Conservation (phyloP, 2,329 filamentous ascomycete genomes). For the Hawksworthiomyces lignivorus region DNA sequence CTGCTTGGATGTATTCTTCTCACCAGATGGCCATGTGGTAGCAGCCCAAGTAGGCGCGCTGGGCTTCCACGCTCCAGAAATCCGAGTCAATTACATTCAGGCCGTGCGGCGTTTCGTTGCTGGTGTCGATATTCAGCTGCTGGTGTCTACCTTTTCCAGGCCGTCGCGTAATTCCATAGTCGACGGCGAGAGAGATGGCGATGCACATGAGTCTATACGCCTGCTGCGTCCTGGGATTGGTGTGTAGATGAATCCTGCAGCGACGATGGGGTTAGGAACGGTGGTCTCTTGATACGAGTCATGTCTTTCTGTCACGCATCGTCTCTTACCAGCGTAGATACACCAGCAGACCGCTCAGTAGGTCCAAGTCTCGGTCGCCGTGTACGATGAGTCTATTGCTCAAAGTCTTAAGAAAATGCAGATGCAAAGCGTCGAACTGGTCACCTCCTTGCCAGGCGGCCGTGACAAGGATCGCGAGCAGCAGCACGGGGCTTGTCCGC, state of each 20-base stretch:
- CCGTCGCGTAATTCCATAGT: slow-evolving; percentile 7
- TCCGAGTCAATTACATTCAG: background rate
- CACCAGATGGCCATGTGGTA: slow-evolving; percentile 6
- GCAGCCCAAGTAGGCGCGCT: slow-evolving; percentile 5
- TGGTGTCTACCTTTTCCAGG: slow-evolving; percentile 4
- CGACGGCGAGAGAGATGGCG: slow-evolving; percentile 2
- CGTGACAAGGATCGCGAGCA: slow-evolving; percentile 1
- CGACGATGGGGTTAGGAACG: background rate
- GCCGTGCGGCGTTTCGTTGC: background rate
- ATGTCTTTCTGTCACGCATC: background rate
- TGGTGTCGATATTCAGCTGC: slow-evolving; percentile 5
- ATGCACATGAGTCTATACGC: slow-evolving; percentile 5
- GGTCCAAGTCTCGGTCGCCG: slow-evolving; percentile 2
- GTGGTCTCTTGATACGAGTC: too few species aligned
- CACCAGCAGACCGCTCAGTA: slow-evolving; percentile 3
- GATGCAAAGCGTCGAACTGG: background rate
- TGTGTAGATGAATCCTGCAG: slow-evolving; percentile 4
- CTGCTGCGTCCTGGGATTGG: background rate
- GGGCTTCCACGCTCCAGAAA: slow-evolving; percentile 2
- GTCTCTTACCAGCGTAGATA: slow-evolving; percentile 3
- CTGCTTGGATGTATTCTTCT: background rate
- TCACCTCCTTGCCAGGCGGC: background rate
- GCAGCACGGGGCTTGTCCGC: background rate
- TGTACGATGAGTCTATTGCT: background rate
- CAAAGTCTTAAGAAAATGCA: background rate